Evolutionary conservation across 1,284 basidiomycete species (phyloP).

Genomic region (Grifola frondosa): DNA sequence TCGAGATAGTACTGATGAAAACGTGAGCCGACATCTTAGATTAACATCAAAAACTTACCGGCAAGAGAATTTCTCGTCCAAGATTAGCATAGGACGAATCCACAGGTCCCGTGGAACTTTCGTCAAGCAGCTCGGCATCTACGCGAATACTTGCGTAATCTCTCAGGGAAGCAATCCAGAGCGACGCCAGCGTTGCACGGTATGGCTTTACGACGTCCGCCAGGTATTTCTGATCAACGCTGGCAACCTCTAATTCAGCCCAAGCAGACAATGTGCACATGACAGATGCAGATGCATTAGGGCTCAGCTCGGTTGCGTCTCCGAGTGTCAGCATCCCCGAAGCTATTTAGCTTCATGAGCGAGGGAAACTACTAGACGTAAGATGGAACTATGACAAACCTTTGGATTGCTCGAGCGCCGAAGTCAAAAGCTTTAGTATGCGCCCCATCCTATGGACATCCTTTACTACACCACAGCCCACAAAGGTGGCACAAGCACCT

Average conservation of each 20-base stretch:
- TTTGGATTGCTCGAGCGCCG: constrained; percentile 88
- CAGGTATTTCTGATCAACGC: constrained; percentile 75
- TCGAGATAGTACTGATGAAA: constrained; percentile 80
- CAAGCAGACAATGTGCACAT: constrained; percentile 97
- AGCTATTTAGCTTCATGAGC: constrained; percentile 55
- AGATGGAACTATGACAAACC: constrained; percentile 50
- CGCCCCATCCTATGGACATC: constrained; percentile 91
- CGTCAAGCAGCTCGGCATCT: constrained; percentile 83
- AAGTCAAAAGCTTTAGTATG: constrained; percentile 87
- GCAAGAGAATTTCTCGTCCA: constrained; percentile 87
- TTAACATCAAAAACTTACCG: constrained; percentile 50
- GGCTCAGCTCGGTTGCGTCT: constrained; percentile 84
- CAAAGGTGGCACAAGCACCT: constrained; percentile 92
- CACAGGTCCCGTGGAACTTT: constrained; percentile 62
- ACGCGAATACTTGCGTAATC: constrained; percentile 92
- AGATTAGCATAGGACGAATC: constrained; percentile 86
- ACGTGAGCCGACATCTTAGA: background rate
- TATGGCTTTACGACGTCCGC: constrained; percentile 84
- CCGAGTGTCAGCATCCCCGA: constrained; percentile 85
- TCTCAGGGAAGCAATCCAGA: constrained; percentile 88
- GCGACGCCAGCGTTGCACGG: constrained; percentile 67
- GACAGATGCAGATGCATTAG: constrained; percentile 90
- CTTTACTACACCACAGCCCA: constrained; percentile 93
- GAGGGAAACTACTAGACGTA: no score
- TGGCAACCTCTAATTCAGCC: constrained; percentile 90